Percentiles rank a stretch among this genome's conserved stretches.
Conservation (phyloP, 306 rosid species). For the Calophaca sinica region DNA sequence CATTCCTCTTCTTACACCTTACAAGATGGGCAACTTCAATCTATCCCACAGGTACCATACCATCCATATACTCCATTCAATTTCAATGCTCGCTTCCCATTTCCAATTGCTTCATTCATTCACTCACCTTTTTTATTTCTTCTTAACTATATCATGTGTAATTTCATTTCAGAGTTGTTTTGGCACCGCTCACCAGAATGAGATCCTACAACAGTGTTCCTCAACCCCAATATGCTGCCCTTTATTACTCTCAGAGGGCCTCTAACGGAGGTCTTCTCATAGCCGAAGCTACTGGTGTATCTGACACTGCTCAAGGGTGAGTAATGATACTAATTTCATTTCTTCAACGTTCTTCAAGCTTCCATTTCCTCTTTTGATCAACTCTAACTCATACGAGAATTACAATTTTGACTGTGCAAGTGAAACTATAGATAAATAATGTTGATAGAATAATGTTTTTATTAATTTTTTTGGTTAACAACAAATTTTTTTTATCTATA, state of each 20-base stretch:
- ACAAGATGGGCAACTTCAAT: conserved; percentile 45
- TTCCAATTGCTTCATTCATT: background rate
- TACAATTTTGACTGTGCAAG: too few relatives aligned
- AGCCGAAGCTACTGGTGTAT: conserved; percentile 43
- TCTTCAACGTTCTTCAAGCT: background rate
- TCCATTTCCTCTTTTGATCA: too few relatives aligned
- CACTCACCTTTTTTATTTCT: too few relatives aligned
- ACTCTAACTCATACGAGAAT: too few relatives aligned
- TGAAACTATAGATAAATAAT: background rate
- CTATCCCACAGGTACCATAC: conserved; percentile 38
- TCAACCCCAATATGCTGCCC: conserved; percentile 1
- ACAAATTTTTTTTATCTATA: too few relatives aligned
- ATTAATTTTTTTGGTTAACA: too few relatives aligned
- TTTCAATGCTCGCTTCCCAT: background rate
- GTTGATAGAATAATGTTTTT: background rate
- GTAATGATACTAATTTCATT: background rate
- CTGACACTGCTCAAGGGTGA: conserved; percentile 52
- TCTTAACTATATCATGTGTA: too few relatives aligned
- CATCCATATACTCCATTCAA: too few relatives aligned
- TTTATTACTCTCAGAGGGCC: conserved; percentile 36
- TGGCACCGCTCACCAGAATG: conserved; percentile 8
- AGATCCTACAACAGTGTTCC: conserved; percentile 38
- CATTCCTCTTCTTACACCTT: conserved; percentile 45
- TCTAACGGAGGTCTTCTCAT: conserved; percentile 30
- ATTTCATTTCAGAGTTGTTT: conserved; percentile 28